These are phyloP conservation scores for Geopyxis carbonaria DNA, from an alignment of 495 filamentous ascomycete species.

Conservation along the genomic window DNA sequence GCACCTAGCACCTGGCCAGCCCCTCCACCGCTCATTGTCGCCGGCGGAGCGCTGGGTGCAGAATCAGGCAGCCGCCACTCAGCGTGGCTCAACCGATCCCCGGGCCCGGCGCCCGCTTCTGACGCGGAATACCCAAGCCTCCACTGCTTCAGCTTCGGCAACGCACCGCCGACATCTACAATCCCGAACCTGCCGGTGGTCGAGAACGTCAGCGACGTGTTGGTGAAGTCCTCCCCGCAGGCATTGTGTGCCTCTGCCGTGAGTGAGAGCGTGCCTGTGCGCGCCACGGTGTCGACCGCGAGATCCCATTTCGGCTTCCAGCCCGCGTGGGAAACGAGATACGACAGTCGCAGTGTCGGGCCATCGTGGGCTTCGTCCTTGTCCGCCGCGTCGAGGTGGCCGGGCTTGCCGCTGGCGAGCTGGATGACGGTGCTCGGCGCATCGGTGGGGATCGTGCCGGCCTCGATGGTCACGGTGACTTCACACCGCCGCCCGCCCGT, in stretches of 20 bases:
- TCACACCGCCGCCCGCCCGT: too few relatives aligned
- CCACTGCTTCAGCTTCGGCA: background rate
- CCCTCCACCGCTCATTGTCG: too few relatives aligned
- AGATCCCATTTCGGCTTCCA: slow-evolving; percentile 54
- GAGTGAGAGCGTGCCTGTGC: slow-evolving; percentile 40
- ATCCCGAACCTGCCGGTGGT: slow-evolving; percentile 42
- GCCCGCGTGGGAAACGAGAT: slow-evolving; percentile 40
- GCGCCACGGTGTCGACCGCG: slow-evolving; percentile 38
- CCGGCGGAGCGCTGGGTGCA: too few relatives aligned
- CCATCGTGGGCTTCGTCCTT: slow-evolving; percentile 4
- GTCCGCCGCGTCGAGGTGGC: slow-evolving; percentile 7
- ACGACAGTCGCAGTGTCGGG: slow-evolving; percentile 38
- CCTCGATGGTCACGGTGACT: slow-evolving; percentile 43
- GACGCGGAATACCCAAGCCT: background rate
- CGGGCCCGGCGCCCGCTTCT: background rate
- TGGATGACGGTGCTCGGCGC: slow-evolving; percentile 4
- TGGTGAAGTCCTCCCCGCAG: slow-evolving; percentile 50
- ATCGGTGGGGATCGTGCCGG: slow-evolving; percentile 12
- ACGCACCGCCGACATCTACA: background rate
- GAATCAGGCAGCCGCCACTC: too few relatives aligned
- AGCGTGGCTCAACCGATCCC: background rate
- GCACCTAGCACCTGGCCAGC: too few relatives aligned
- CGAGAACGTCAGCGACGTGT: slow-evolving; percentile 46
- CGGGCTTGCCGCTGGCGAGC: slow-evolving; percentile 13
- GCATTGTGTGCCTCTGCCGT: slow-evolving; percentile 46